These are phyloP conservation scores for Gossypium arboreum DNA, from an alignment of 345 rosid species.

Conservation along the genomic window DNA sequence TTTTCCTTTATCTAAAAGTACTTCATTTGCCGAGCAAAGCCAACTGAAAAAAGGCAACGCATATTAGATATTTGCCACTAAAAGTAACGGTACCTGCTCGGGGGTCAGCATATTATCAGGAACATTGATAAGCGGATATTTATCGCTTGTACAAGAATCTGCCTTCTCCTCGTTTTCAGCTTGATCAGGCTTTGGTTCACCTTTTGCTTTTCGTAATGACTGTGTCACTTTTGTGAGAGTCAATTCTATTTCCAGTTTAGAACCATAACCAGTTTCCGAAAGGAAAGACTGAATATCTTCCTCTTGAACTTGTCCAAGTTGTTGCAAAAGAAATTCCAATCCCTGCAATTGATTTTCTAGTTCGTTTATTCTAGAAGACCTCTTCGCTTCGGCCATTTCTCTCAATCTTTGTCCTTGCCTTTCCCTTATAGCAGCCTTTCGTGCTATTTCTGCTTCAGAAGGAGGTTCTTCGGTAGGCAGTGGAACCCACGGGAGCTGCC, in stretches of 20 bases:
- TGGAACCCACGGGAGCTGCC: constrained; percentile 97
- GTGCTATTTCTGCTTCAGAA: constrained; percentile 92
- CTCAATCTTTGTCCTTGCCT: constrained; percentile 91
- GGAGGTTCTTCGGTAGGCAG: constrained; percentile 85
- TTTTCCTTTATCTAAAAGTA: not conserved
- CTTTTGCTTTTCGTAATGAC: constrained; percentile 75
- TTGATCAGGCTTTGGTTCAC: constrained; percentile 72
- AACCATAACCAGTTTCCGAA: constrained; percentile 66
- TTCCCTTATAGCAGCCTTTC: constrained; percentile 88
- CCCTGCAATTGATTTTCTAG: constrained; percentile 76
- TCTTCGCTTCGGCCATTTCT: constrained; percentile 97
- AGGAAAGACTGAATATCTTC: constrained; percentile 64
- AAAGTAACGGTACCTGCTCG: constrained; percentile 68
- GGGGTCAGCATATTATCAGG: constrained; percentile 75
- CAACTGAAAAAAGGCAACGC: not conserved
- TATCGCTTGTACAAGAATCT: constrained; percentile 50
- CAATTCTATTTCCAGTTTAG: constrained; percentile 83
- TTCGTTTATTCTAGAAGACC: constrained; percentile 76
- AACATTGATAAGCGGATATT: constrained; percentile 66
- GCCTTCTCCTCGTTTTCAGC: constrained; percentile 67
- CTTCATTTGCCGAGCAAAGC: not conserved
- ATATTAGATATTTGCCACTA: not conserved
- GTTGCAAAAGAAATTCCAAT: constrained; percentile 76
- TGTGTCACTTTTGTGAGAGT: constrained; percentile 53
- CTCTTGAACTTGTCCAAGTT: constrained; percentile 70